Base-by-base conservation (phyloP, 73 alveolate genomes). In the Paramecium tetraurelia region DNA sequence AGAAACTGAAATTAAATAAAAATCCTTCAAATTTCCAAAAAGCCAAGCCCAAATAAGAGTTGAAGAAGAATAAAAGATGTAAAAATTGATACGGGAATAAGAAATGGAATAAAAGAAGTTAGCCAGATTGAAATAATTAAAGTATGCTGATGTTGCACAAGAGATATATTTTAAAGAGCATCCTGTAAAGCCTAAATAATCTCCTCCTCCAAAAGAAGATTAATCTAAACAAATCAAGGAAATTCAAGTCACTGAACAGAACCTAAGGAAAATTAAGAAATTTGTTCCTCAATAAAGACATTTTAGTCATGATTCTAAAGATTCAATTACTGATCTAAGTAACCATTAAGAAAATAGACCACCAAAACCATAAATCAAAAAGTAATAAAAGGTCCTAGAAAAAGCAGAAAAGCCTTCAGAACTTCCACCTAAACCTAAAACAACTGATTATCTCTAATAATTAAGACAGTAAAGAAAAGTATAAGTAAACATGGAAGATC, bases 71-170 rank as follows among this genome's bases (percentile, higher is more conserved):
- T 9, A n/a, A 20, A 80, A 80, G 18, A 2, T 21, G 57, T 2
- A 31, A 22, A 80, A 80, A 80, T 22, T 21, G 24, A 0, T 44
- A 2, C 22, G 75, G 9, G 48, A 80, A 44, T 80, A 41, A 41
- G 90, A 80, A 48, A 22, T 80, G 57, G 90, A 80, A 35, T 43
- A 80, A 80, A 80, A 80, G 53, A 80, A 80, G 12, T 24, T 44
- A 5, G 46, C 43, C 3, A 40, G 90, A 41, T 44, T 31, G 8
- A 80, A 35, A 46, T 46, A 80, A 80, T 43, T 80, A 27, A 80
- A 80, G 24, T 80, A 80, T 80, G 90, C 90, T 44, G 90, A 80
- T 80, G 90, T 80, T 11, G 90, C 75, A 6, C 46, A 80, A 80
- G 90, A 80, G 57, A 80, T 80, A 35, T 80, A 44, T 48, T 80